Percentiles rank a stretch among this genome's conserved stretches.
phyloP scores from a whole-genome alignment of 2,329 filamentous ascomycete species.

The Ceratocystis lukuohia region DNA sequence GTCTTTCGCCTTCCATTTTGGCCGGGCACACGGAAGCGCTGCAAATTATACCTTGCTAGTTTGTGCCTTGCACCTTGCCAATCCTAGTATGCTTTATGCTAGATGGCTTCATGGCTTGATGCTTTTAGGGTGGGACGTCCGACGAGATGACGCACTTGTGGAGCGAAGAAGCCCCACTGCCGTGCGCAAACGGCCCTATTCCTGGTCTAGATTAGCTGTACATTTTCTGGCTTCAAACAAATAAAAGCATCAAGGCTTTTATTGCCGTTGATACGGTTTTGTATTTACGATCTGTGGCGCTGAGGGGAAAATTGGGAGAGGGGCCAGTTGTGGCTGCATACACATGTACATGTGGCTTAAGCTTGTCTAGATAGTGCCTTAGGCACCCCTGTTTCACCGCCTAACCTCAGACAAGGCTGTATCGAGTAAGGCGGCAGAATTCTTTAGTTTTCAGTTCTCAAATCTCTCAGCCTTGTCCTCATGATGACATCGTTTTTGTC shows the following conservation, averaged over 20 bases:
- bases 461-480: background rate
- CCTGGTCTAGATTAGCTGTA: background rate
- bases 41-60: background rate
- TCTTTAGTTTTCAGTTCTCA: background rate
- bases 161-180: background rate
- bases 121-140: too few species aligned
- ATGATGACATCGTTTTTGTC: background rate
- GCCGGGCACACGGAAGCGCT: background rate
- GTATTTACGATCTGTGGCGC: background rate
- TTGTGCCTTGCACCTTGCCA: background rate
- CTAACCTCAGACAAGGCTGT: background rate
- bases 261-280: background rate
- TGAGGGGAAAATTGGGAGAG: too few species aligned
- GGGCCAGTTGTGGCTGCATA: background rate
- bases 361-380: too few species aligned
- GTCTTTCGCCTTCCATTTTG: background rate
- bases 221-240: background rate
- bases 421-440: background rate
- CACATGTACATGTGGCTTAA: background rate
- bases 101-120: too few species aligned
- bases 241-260: background rate
- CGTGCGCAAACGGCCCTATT: conserved; percentile 17
- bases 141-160: conserved; percentile 15
- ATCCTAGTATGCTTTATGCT: too few species aligned
- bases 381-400: background rate